These are phyloP conservation scores for Leucocoprinus birnbaumii DNA, from an alignment of 768 basidiomycete species.

Conservation along the genomic window DNA sequence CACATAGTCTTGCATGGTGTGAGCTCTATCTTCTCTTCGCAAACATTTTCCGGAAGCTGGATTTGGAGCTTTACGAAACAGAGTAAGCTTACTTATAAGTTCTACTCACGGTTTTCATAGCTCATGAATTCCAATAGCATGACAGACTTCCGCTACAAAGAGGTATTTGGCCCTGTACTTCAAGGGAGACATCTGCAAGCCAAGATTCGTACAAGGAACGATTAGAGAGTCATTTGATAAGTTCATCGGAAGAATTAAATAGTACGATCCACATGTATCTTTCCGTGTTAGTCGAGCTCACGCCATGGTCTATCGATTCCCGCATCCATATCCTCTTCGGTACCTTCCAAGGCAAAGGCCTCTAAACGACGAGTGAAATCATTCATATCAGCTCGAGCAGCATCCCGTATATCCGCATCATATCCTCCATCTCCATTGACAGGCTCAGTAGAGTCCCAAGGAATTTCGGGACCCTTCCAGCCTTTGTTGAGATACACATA, in stretches of 20 bases:
- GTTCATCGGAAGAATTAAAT: neutral
- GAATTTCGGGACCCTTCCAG: conserved; percentile 48
- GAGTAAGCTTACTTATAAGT: neutral
- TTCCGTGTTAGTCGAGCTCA: conserved; percentile 35
- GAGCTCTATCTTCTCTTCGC: conserved; percentile 28
- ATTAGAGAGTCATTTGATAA: neutral
- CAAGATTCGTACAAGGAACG: conserved; percentile 6
- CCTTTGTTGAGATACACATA: conserved; percentile 49
- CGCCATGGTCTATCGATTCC: conserved; percentile 41
- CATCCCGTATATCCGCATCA: conserved; percentile 28
- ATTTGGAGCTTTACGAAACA: conserved; percentile 18
- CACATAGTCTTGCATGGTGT: conserved; percentile 27
- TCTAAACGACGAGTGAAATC: conserved; percentile 37
- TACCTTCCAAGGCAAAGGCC: conserved; percentile 20
- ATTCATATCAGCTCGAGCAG: conserved; percentile 37
- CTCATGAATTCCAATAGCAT: neutral
- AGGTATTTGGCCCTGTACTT: conserved; percentile 13
- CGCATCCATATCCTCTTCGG: conserved; percentile 28
- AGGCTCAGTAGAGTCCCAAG: conserved; percentile 45
- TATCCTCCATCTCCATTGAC: conserved; percentile 38
- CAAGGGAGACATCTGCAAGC: conserved; percentile 15
- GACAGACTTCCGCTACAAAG: conserved; percentile 10
- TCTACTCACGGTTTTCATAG: neutral
- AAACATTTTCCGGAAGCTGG: conserved; percentile 29
- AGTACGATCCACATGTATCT: neutral